A percentile compares a stretch with the other conserved stretches of the same genome.
These are phyloP conservation scores for Caulochytrium protostelioides DNA, from an alignment of 371 early-diverging fungal genomes.

Conservation along the genomic window DNA sequence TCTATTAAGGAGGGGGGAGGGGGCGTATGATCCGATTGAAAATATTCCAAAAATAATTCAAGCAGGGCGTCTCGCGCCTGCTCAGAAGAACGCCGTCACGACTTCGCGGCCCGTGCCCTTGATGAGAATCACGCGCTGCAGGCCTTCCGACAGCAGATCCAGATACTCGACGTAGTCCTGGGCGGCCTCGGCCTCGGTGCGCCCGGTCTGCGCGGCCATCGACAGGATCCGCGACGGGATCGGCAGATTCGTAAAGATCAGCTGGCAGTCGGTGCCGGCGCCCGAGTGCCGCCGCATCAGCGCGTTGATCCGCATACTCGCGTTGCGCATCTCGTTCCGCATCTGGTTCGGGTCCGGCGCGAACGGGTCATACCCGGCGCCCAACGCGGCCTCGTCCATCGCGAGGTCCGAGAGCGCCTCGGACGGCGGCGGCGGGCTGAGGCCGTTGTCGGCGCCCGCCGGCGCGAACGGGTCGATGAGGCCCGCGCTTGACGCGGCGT, in stretches of 20 bases:
- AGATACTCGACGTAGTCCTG: conserved; percentile 13
- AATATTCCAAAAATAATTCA: too few relatives aligned
- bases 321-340: conserved; percentile 5
- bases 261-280: conserved; percentile 2
- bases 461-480: conserved; percentile 1
- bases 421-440: not conserved
- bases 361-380: not conserved
- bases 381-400: not conserved
- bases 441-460: not conserved
- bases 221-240: not conserved
- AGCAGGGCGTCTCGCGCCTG: too few relatives aligned
- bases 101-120: conserved; percentile 14
- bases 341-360: too few relatives aligned
- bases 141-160: conserved; percentile 3
- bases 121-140: conserved; percentile 9
- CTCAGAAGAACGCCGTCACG: conserved; percentile 6
- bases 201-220: not conserved
- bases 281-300: conserved; percentile 6
- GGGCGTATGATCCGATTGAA: too few relatives aligned
- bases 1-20: too few relatives aligned
- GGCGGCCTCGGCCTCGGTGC: not conserved
- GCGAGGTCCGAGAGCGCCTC: too few relatives aligned
- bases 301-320: conserved; percentile 7
- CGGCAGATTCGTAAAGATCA: conserved; percentile 11
- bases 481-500: not conserved